These are phyloP conservation scores for Didymella pomorum DNA, from an alignment of 2,329 filamentous ascomycete species.

Conservation along the genomic window DNA sequence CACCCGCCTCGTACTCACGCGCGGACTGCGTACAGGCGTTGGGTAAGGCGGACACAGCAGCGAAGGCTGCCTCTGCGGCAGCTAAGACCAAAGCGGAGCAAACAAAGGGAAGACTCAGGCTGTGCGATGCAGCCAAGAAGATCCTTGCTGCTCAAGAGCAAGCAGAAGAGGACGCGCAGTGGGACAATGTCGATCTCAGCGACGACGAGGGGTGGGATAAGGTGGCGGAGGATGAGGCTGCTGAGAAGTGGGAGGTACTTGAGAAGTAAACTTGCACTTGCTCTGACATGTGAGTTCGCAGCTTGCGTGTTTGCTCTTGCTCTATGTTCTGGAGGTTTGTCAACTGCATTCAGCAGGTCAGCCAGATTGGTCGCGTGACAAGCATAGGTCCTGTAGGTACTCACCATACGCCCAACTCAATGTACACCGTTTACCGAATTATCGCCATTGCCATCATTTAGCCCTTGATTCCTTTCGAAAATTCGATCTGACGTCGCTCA, in stretches of 20 bases:
- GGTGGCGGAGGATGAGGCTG: neutral
- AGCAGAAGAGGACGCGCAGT: neutral
- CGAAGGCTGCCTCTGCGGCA: neutral
- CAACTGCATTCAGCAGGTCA: neutral
- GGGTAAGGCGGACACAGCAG: neutral
- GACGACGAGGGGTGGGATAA: slow-evolving; percentile 19
- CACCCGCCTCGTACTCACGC: neutral
- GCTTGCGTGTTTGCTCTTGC: neutral
- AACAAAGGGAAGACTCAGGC: neutral
- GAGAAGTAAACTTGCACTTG: neutral
- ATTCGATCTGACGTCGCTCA: neutral
- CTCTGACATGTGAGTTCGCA: neutral
- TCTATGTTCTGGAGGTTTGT: neutral
- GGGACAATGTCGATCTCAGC: slow-evolving; percentile 9
- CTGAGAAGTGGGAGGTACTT: slow-evolving; percentile 14
- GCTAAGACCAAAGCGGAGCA: neutral
- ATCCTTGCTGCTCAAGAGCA: neutral
- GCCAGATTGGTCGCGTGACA: neutral
- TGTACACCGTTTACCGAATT: too few species aligned
- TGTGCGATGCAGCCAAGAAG: neutral
- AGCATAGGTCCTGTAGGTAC: neutral
- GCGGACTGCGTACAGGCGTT: neutral
- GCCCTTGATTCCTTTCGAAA: too few species aligned
- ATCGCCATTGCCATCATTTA: too few species aligned
- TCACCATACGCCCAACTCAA: too few species aligned